phyloP scores from a whole-genome alignment of 352 stramenopile genomes.

The Globisporangium paroecandrum region DNA sequence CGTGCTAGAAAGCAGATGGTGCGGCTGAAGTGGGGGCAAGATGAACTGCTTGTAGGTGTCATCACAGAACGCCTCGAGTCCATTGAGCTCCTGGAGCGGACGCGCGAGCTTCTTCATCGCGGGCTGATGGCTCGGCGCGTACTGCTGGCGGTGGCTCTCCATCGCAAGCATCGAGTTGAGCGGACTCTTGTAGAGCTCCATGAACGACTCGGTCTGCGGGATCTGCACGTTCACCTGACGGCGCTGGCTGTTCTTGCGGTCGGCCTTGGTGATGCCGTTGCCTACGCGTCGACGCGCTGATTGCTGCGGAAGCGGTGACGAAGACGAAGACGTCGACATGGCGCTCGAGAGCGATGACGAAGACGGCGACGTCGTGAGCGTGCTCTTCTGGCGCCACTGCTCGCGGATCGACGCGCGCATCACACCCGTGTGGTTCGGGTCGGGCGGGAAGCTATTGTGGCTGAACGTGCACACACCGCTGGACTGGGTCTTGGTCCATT shows the following conservation, averaged over 20 bases:
- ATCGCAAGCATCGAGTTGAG: conserved; percentile 21
- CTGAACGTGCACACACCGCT: conserved; percentile 81
- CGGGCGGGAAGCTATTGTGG: conserved; percentile 77
- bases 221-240: conserved; percentile 25
- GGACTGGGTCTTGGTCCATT: conserved; percentile 79
- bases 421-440: conserved; percentile 33
- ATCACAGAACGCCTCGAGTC: conserved; percentile 54
- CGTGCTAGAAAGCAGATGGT: conserved; percentile 34
- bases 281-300: conserved; percentile 30
- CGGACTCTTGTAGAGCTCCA: conserved; percentile 40
- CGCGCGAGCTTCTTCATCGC: conserved; percentile 54
- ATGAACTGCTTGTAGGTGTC: conserved; percentile 46
- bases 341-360: conserved; percentile 11
- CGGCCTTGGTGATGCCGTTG: conserved; percentile 46
- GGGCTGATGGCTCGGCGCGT: conserved; percentile 43
- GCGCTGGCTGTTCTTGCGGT: conserved; percentile 34
- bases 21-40: conserved; percentile 41
- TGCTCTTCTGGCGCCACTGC: conserved; percentile 69
- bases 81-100: conserved; percentile 24
- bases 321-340: conserved; percentile 4
- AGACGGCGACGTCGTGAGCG: conserved; percentile 18
- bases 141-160: conserved; percentile 13
- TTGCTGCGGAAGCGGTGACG: conserved; percentile 7
- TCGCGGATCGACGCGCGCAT: conserved; percentile 53
- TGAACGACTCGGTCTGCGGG: conserved; percentile 32